These are phyloP conservation scores for Jacaranda mimosifolia DNA, from an alignment of 257 asterid species.

Conservation along the genomic window DNA sequence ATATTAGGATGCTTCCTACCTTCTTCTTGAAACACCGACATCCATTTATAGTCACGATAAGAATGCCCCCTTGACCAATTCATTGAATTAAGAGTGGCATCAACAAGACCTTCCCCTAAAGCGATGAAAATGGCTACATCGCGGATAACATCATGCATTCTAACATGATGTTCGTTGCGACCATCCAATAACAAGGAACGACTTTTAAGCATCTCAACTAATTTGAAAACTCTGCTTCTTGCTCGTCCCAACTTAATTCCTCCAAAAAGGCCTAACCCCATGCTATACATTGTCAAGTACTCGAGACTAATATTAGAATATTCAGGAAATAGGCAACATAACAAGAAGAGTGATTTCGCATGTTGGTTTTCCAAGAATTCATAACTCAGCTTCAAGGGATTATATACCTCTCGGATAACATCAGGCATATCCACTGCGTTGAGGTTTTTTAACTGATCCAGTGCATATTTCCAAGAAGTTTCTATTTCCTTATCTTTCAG, in stretches of 20 bases:
- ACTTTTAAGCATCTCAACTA: conserved; percentile 14
- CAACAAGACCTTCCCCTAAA: too few species aligned
- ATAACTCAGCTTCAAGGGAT: conserved; percentile 28
- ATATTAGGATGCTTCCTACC: too few species aligned
- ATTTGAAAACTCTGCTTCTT: conserved; percentile 6
- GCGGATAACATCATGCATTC: conserved; percentile 31
- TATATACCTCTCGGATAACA: conserved; percentile 3
- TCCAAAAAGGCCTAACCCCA: conserved; percentile 26
- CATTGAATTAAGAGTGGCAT: too few species aligned
- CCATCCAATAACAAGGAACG: conserved; percentile 24
- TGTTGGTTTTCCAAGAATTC: not conserved
- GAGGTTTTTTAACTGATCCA: conserved; percentile 3
- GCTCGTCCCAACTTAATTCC: conserved; percentile 10
- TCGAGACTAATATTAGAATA: conserved; percentile 19
- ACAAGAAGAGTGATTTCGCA: conserved; percentile 11
- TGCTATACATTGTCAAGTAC: conserved; percentile 10
- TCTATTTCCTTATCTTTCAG: not conserved
- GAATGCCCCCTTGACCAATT: too few species aligned
- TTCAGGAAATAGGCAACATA: conserved; percentile 30
- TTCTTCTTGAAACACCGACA: too few species aligned
- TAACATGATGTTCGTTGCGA: too few species aligned
- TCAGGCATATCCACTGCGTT: not conserved
- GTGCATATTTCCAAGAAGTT: conserved; percentile 35
- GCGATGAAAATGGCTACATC: conserved; percentile 9
- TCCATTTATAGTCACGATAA: too few species aligned